Evolutionary conservation across 306 rosid genomes (phyloP), one percentile per base, ranked within the genome.

Genomic region (Prunus davidiana): DNA sequence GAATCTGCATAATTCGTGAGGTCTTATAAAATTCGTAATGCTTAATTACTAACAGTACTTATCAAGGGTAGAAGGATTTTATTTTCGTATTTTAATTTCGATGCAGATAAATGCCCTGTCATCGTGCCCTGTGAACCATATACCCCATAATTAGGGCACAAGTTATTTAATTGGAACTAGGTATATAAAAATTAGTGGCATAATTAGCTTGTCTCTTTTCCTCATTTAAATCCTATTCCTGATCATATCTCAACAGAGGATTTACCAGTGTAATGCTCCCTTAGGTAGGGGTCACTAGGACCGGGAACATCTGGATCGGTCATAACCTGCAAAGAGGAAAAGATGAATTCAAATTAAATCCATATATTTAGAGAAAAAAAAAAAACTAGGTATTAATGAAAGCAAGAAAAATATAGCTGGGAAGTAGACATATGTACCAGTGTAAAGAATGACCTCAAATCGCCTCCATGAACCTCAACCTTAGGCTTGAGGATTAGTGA

Each of bases 241-340:
- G 61, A 55, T 20, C 62, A 56, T 34, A 24, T 20, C 57, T 56
- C 28, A 56, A 25, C 27, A 13, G 9, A 56, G 10, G 62, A 22
- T 56, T 30, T 88, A 94, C 97, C 97, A 91, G 87, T 94, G 98
- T 32, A 94, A 74, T 91, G 98, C 82, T 94, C 97, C 79, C 87
- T 87, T 71, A 94, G 74, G 82, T 86, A 94, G 19, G 98, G 98
- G 78, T 94, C 97, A 89, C 98, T 92, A 6, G 98, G 98, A 74
- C 98, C 97, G 18, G 98, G 98, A 45, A 92, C 98, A 50, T 94
- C 97, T 49, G 98, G 97, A 72, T 94, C 97, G 64, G 89, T 94
- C 96, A 94, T 87, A 67, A 94, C 83, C 97, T 94, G 69, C 41
- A 57, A 45, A 43, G 16, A 65, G 19, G 52, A 60, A 13, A 47